These are phyloP conservation scores for Sphaceloma murrayae DNA, from an alignment of 2,329 filamentous ascomycete genomes.

Conservation along the genomic window DNA sequence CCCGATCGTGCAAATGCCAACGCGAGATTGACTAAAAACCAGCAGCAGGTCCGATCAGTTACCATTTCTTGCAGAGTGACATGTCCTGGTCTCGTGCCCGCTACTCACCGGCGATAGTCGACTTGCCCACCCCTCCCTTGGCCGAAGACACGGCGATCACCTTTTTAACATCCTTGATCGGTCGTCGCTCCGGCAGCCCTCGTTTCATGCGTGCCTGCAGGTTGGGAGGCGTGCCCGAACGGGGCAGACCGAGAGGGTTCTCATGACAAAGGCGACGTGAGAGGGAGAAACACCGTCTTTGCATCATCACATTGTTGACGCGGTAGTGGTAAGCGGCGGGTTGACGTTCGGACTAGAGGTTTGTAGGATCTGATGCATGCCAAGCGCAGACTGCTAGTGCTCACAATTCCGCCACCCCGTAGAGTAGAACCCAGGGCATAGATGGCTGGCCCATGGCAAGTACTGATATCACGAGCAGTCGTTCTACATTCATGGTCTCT, in stretches of 20 bases:
- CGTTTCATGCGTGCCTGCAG: constrained; percentile 64
- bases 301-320: constrained; percentile 24
- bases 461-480: no score
- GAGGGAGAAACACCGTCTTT: constrained; percentile 47
- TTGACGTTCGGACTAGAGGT: no score
- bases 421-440: no score
- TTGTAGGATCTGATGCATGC: no score
- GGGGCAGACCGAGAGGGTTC: constrained; percentile 80
- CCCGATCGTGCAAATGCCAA: constrained; percentile 76
- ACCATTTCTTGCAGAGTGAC: no score
- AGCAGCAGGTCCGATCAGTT: not conserved
- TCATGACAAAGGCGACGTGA: constrained; percentile 56
- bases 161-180: constrained; percentile 75
- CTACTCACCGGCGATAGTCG: constrained; percentile 68
- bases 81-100: not conserved
- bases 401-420: no score
- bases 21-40: constrained; percentile 61
- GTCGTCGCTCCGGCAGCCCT: constrained; percentile 68
- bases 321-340: not conserved
- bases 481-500: no score
- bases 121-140: constrained; percentile 97
- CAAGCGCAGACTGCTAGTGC: no score
- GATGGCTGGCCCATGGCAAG: no score
- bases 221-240: constrained; percentile 54
- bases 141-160: constrained; percentile 96